A percentile compares a stretch with the other conserved stretches of the same genome.
These are phyloP conservation scores for Smittium culicis DNA, from an alignment of 371 early-diverging fungal genomes.

Conservation along the genomic window DNA sequence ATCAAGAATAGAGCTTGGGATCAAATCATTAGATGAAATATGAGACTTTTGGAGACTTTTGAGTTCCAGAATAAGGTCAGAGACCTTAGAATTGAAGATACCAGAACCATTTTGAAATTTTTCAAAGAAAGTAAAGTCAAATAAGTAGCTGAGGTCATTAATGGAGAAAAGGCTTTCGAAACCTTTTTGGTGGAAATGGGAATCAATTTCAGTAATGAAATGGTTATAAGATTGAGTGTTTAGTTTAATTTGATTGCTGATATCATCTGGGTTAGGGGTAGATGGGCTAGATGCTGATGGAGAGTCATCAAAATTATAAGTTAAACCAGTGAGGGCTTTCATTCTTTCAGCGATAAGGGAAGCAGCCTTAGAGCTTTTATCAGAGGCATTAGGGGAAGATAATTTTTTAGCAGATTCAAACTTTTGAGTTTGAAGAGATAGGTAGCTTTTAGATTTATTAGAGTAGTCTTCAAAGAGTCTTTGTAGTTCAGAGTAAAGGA, in stretches of 20 bases:
- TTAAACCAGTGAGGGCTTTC: constrained; percentile 39
- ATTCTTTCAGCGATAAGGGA: constrained; percentile 39
- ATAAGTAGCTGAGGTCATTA: not conserved
- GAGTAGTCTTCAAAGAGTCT: too few species aligned
- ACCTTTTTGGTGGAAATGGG: not conserved
- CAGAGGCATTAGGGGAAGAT: not conserved
- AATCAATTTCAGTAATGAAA: too few species aligned
- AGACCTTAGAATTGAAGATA: not conserved
- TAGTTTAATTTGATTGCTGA: constrained; percentile 13
- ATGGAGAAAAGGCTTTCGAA: constrained; percentile 8
- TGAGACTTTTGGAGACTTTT: not conserved
- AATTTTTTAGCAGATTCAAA: too few species aligned
- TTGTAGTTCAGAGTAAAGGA: too few species aligned
- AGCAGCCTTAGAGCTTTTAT: constrained; percentile 26
- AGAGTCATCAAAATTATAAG: constrained; percentile 14
- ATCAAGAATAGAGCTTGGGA: too few species aligned
- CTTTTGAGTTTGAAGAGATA: too few species aligned
- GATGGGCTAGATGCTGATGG: constrained; percentile 11
- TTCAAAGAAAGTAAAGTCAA: too few species aligned
- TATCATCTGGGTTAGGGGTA: constrained; percentile 14
- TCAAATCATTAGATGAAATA: too few species aligned
- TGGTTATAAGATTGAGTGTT: too few species aligned
- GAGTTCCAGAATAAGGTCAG: not conserved
- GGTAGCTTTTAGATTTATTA: too few species aligned
- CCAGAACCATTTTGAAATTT: too few species aligned